Base-by-base conservation (phyloP, 176 grass and related monocot species). In the Phragmites australis region DNA sequence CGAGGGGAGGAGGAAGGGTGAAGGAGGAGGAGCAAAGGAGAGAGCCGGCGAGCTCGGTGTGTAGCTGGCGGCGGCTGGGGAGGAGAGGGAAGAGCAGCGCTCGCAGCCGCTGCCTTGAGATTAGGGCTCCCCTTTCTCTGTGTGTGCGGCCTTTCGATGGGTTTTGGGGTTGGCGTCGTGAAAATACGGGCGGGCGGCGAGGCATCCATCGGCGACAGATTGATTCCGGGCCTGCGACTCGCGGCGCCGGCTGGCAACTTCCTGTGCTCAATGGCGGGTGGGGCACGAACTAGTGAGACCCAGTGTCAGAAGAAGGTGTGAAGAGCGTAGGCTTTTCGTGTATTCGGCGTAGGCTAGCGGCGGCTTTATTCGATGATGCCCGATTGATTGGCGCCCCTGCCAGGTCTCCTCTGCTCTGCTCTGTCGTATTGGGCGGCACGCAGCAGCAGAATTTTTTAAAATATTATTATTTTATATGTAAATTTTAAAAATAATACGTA, bases 61-160 rank as follows among this genome's bases (percentile, higher is more conserved):
- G 47, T n/a, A 30, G 72, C 8, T 21, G 52, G 19, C 41, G 72
- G 63, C 39, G 50, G 73, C 32, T 29, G 13, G 51, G 41, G 6
- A 19, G 19, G 17, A 5, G 17, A 41, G 1, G 6, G 13, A 14
- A 37, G 16, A 6, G 43, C 6, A 78, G 65, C 27, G 26, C 63
- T 76, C 61, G 23, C 61, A 75, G 77, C 69, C 60, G 72, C 55
- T 21, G 55, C 74, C 58, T 79, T 88, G 74, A 50, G 86, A 72
- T 76, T 82, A 87, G 85, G 85, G 85, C 37, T 79, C 8, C 37
- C 21, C 27, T 9, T 27, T 26, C 22, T 9, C 11, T 48, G 13
- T 1, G 19, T 30, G 67, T 4, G 75, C 48, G 45, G 80, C 80
- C 65, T 76, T 77, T 49, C 9, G 2, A 29, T 2, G 52, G 82